phyloP scores from a whole-genome alignment of 2,329 filamentous ascomycete species.

The Volutella citrinella region DNA sequence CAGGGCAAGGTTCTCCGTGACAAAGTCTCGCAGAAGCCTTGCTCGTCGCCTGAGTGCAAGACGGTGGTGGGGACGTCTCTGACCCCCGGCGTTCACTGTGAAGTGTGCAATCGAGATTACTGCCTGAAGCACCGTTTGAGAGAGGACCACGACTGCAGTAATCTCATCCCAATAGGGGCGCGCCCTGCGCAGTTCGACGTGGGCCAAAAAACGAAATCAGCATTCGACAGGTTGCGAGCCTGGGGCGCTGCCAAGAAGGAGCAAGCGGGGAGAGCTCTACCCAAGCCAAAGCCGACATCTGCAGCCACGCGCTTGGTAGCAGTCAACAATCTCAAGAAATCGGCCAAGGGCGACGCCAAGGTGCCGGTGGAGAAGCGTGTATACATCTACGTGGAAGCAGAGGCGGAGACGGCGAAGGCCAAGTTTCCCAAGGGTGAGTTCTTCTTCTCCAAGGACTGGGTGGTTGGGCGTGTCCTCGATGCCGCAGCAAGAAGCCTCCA shows the following conservation, averaged over 20 bases:
- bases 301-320: slow-evolving; percentile 65
- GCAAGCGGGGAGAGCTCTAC: slow-evolving; percentile 54
- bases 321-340: slow-evolving; percentile 76
- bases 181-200: slow-evolving; percentile 42
- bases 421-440: slow-evolving; percentile 81
- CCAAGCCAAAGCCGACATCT: slow-evolving; percentile 61
- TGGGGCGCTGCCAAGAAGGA: slow-evolving; percentile 78
- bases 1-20: slow-evolving; percentile 54
- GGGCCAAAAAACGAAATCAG: slow-evolving; percentile 65
- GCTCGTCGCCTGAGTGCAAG: slow-evolving; percentile 64
- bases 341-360: slow-evolving; percentile 86
- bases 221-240: slow-evolving; percentile 71
- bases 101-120: slow-evolving; percentile 68
- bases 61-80: slow-evolving; percentile 68
- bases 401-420: slow-evolving; percentile 77
- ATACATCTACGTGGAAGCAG: slow-evolving; percentile 87
- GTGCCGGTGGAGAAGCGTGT: slow-evolving; percentile 79
- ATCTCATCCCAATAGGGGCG: slow-evolving; percentile 60
- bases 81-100: slow-evolving; percentile 67
- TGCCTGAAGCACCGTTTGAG: slow-evolving; percentile 73
- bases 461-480: slow-evolving; percentile 79
- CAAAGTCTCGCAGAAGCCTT: slow-evolving; percentile 61
- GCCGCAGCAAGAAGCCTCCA: slow-evolving; percentile 73
- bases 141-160: slow-evolving; percentile 83
- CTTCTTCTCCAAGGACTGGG: slow-evolving; percentile 82